Evolutionary conservation across 768 basidiomycete species (phyloP), one percentile per base, ranked within the genome.

Genomic region (Fistulinella prunicolor): DNA sequence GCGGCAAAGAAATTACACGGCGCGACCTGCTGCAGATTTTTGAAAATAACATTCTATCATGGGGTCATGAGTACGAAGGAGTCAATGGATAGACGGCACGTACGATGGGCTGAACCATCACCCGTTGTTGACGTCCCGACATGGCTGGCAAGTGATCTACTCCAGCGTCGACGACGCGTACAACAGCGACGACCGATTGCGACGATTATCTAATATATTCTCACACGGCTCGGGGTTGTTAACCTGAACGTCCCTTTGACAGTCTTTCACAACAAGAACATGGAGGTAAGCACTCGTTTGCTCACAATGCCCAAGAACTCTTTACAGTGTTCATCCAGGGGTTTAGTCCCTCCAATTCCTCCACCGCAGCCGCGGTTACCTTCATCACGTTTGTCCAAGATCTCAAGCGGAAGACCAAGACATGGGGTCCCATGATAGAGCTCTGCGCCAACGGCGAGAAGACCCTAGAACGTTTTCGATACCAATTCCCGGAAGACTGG

Each of bases 331-430:
- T 17, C 29, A 26, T 13, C 3, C 40, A 85, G 83, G 79, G 72
- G 49, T 82, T 89, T 62, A 80, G 83, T 71, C 79, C 86, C 69
- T 78, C 81, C 65, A 89, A 86, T 63, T 90, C 90, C 28, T 95
- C 95, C 54, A 99, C 96, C 69, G 94, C 95, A 39, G 94, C 94
- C 43, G 94, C 96, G 68, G 96, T 99, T 56, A 89, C 91, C 2
- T 96, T 99, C 70, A 99, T 99, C 70, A 99, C 96, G 21, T 98
- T 97, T 64, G 95, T 99, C 3, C 96, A 99, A 70, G 96, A 98
- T 76, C 80, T 98, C 59, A 98, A 98, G 75, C 86, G 88, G 65
- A 96, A 94, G 75, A 91, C 92, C 47, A 89, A 90, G 72, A 78
- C 86, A 81, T 98, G 96, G 96, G 86, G 84, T 16, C 91, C 93